Percentiles rank a stretch among this genome's conserved stretches.
These are phyloP conservation scores for Datisca glomerata DNA, from an alignment of 306 rosid genomes.

Conservation along the genomic window DNA sequence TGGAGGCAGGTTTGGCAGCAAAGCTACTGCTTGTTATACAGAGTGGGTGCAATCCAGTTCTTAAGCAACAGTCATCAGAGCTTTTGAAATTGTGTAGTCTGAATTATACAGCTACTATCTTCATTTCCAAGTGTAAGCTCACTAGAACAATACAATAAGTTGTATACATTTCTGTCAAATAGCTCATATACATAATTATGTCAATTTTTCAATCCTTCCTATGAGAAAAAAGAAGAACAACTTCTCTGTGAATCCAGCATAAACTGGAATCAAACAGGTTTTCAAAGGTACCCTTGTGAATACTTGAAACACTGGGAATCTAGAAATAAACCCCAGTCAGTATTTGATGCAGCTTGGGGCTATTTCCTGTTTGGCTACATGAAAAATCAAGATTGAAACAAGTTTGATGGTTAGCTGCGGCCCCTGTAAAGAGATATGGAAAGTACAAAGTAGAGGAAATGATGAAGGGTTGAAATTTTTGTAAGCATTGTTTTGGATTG, in stretches of 20 bases:
- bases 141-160: slow-evolving; percentile 41
- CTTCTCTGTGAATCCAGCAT: not conserved
- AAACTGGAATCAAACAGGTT: not conserved
- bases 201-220: not conserved
- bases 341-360: no score
- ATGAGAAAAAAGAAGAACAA: no score
- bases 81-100: slow-evolving; percentile 40
- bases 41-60: slow-evolving; percentile 35
- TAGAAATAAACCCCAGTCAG: not conserved
- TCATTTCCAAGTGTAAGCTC: slow-evolving; percentile 51
- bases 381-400: no score
- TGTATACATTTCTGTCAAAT: slow-evolving; percentile 1
- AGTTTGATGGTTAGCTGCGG: no score
- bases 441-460: no score
- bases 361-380: no score
- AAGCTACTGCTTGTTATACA: slow-evolving; percentile 46
- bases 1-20: slow-evolving; percentile 49
- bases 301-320: not conserved
- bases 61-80: slow-evolving; percentile 38
- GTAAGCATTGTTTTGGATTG: no score
- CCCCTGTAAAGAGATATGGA: no score
- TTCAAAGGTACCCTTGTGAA: not conserved
- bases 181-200: not conserved
- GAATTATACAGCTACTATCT: slow-evolving; percentile 34
- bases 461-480: no score